Base-by-base conservation (phyloP, 2,329 filamentous ascomycete species). In the Aspergillus fumigatus region DNA sequence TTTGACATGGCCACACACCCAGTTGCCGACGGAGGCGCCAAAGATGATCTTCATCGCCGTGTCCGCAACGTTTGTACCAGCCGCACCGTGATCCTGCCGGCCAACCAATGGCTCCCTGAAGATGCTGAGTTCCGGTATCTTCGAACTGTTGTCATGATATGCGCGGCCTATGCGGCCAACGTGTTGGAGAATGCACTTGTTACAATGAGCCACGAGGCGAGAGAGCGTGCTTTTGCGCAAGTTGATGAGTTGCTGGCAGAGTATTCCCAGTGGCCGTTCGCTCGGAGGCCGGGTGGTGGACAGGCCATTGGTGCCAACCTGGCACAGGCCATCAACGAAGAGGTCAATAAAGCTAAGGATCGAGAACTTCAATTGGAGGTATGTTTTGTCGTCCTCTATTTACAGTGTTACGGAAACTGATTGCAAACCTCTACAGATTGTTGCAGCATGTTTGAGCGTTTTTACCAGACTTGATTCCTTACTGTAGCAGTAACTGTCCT, bases 1-100 rank as follows among this genome's bases (percentile, higher is more conserved):
- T 99, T 99, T 81, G 94, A 99, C 79, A 99, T 99, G 94, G 94
- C 94, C 56, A 99, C 94, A 62, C 94, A 99, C 75, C 94, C 94
- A 45, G 92, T 99, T 57, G 93, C 92, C 62, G 94, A 99, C 70
- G 89, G 92, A 63, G 93, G 91, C 69, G 94, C 94, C 69, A 99
- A 99, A 80, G 94, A 97, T 71, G 94, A 99, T 79, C 94, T 99
- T 69, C 86, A 94, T 68, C 87, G 90, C 72, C 88, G 94, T 67
- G 93, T 97, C 63, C 88, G 93, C 72, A 96, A 90, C 72, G 86
- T 97, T 59, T 87, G 97, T 64, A 97, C 91, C 59, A 92, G 92
- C 77, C 88, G 94, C 68, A 99, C 94, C 52, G 90, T 97, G 59
- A 92, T 97, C 49, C 85, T 99, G 41, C 88, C 90, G 49, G 81